Evolutionary conservation across 179 eudicot species (phyloP).

Genomic region (Vitellaria paradoxa): DNA sequence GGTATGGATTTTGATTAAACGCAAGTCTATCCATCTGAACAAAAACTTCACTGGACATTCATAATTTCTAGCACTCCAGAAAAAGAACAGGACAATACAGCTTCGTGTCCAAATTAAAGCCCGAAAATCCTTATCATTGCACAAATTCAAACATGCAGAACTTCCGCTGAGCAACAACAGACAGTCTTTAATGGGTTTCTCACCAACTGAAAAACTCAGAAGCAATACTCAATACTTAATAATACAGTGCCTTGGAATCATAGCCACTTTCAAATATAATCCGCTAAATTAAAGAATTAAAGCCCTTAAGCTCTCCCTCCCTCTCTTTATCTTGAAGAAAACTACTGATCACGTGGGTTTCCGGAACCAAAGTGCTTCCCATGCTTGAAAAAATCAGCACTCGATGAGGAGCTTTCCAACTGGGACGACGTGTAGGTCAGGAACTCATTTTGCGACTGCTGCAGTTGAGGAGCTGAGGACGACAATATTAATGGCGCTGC

Average conservation of each 20-base stretch:
- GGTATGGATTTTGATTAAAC: too few relatives aligned
- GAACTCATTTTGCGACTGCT: neutral
- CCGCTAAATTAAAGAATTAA: too few relatives aligned
- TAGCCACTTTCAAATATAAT: neutral
- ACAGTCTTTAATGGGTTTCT: too few relatives aligned
- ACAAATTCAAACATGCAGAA: neutral
- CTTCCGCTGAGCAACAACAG: neutral
- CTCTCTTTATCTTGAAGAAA: neutral
- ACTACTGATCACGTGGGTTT: conserved; percentile 8
- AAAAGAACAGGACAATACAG: too few relatives aligned
- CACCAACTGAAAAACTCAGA: neutral
- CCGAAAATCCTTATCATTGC: neutral
- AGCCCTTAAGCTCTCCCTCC: too few relatives aligned
- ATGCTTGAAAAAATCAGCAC: neutral
- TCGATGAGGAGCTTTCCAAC: neutral
- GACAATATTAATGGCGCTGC: conserved; percentile 8
- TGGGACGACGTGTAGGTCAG: neutral
- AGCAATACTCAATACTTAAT: neutral
- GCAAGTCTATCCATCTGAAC: too few relatives aligned
- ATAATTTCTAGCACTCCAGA: too few relatives aligned
- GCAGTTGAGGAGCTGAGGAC: conserved; percentile 5
- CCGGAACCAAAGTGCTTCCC: conserved; percentile 10
- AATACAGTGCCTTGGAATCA: neutral
- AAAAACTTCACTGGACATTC: too few relatives aligned
- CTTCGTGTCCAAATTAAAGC: too few relatives aligned